Evolutionary conservation across 768 basidiomycete genomes (phyloP), one percentile per base, ranked within the genome.

Genomic region (Mycena vitilis): DNA sequence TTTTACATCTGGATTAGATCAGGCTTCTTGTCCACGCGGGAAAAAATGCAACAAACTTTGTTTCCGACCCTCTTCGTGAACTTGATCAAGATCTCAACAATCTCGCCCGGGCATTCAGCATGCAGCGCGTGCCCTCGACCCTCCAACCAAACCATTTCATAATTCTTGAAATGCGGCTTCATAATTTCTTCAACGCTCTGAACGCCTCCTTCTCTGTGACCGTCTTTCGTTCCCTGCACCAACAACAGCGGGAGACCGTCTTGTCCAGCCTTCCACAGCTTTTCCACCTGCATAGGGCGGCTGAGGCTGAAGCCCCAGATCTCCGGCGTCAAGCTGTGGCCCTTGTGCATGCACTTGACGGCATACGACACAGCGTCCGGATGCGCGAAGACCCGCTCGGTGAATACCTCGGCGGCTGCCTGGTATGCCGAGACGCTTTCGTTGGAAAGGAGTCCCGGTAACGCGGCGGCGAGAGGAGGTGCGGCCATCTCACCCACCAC

Each of bases 71-170:
- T 30, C 30, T 30, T 30, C 30, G 30, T 30, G 30, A 30, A 30
- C 30, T 30, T 30, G 30, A 30, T 30, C 30, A 30, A 30, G 30
- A 30, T 30, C 2, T 30, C 30, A 30, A 78, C 69, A 53, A 78
- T 72, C 44, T 78, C 77, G 18, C 76, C 70, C 56, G 69, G 69
- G 52, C 76, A 68, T 48, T 81, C 81, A 44, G 79, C 74, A 61
- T 80, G 80, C 16, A 78, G 40, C 0, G 77, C 75, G 63, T 83
- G 82, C 23, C 78, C 73, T 25, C 78, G 78, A 37, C 76, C 79
- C 36, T 74, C 69, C 62, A 81, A 69, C 53, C 73, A 67, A 56
- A 75, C 67, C 23, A 71, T 71, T 58, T 81, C 77, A 36, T 77
- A 60, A 53, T 81, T 72, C 64, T 74, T 79, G 75, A 82, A 82